A percentile compares a stretch with the other conserved stretches of the same genome.
Evolutionary conservation across 257 asterid genomes (phyloP).

Genomic region (Cordia subcordata): DNA sequence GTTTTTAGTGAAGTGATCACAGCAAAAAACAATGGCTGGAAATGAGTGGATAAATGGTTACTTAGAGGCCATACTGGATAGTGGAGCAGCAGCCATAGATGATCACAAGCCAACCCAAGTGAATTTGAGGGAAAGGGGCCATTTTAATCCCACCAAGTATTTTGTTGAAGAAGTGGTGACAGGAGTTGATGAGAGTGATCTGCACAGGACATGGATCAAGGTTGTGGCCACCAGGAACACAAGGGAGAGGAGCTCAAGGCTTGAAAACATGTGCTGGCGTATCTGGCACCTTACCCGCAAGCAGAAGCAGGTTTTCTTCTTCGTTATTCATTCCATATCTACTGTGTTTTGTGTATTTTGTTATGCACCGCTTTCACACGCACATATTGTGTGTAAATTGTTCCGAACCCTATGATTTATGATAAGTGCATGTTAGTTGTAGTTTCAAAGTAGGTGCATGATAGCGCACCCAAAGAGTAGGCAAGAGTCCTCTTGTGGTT

Average conservation of each 20-base stretch:
- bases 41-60: slow-evolving; percentile 95
- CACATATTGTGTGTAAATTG: neutral
- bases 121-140: slow-evolving; percentile 32
- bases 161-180: slow-evolving; percentile 83
- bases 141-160: slow-evolving; percentile 68
- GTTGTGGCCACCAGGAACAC: slow-evolving; percentile 76
- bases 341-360: neutral
- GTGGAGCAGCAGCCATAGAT: slow-evolving; percentile 56
- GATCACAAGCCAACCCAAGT: slow-evolving; percentile 32
- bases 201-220: slow-evolving; percentile 83
- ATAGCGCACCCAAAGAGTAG: too few relatives aligned
- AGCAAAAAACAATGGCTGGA: slow-evolving; percentile 62
- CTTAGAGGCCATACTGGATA: slow-evolving; percentile 77
- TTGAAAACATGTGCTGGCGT: slow-evolving; percentile 93
- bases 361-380: neutral
- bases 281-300: slow-evolving; percentile 88
- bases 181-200: slow-evolving; percentile 74
- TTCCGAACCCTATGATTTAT: too few relatives aligned
- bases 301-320: slow-evolving; percentile 53
- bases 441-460: too few relatives aligned
- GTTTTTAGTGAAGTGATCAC: too few relatives aligned
- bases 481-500: too few relatives aligned
- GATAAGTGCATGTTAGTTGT: too few relatives aligned
- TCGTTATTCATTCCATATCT: neutral
- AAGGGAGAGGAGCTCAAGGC: slow-evolving; percentile 61